phyloP scores from a whole-genome alignment of 805 yeast genomes.

The Sugiyamaella lignohabitans region DNA sequence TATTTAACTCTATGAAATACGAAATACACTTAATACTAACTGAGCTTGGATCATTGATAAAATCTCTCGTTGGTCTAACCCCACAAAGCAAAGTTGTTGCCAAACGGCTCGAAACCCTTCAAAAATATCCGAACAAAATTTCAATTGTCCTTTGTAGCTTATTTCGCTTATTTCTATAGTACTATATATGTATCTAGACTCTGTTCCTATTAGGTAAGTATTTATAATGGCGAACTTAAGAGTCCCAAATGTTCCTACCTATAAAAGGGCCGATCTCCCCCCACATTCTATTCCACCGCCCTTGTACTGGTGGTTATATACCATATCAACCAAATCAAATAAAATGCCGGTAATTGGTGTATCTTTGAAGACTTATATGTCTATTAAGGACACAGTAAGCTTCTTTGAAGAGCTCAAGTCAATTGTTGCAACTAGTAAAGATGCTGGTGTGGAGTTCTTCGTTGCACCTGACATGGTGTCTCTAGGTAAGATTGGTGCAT shows the following conservation, averaged over 20 bases:
- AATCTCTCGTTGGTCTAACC: neutral
- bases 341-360: slow-evolving; percentile 16
- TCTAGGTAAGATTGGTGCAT: slow-evolving; percentile 10
- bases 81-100: neutral
- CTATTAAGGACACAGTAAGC: slow-evolving; percentile 15
- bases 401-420: slow-evolving; percentile 16
- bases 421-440: slow-evolving; percentile 9
- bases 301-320: too few species aligned
- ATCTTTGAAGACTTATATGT: slow-evolving; percentile 27
- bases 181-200: too few species aligned
- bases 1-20: neutral
- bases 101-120: too few species aligned
- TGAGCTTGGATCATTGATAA: neutral
- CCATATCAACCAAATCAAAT: neutral
- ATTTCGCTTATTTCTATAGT: too few species aligned
- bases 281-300: too few species aligned
- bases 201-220: too few species aligned
- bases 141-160: too few species aligned
- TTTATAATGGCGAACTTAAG: too few species aligned
- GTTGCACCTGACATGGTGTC: slow-evolving; percentile 25
- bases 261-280: neutral
- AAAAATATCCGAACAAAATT: too few species aligned
- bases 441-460: slow-evolving; percentile 19
- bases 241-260: too few species aligned
- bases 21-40: too few species aligned